Base-by-base conservation (phyloP, 2,329 filamentous ascomycete species). In the Aspergillus persii region DNA sequence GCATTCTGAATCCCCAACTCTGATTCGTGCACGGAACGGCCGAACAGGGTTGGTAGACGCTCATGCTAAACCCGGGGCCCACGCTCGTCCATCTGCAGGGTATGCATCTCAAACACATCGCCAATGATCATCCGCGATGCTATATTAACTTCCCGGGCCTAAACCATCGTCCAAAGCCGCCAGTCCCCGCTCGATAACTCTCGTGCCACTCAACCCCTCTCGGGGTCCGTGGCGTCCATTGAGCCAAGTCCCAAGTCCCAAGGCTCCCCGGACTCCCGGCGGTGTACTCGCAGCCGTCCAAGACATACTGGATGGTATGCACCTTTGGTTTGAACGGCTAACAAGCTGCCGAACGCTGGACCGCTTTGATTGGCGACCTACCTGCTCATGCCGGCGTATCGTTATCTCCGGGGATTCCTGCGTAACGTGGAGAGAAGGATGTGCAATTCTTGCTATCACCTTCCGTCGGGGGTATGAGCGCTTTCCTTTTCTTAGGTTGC, bases 181-280 rank as follows among this genome's bases (percentile, higher is more conserved):
- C 36, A 9, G 12, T 9, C 15, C 33, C 36, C 23, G 26, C 33
- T 46, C 39, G 9, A 27, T 31, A 15, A 18, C 27, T 30, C 29
- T 48, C 18, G 49, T 4, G 26, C 11, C 52, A 47, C 11, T 33
- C 47, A 39, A 30, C 27, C 36, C 47, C 46, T 51, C 54, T 51
- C 31, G 47, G 26, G 41, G 36, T 46, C 47, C 48, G 46, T 57
- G 23, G 50, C 23, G 51, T 58, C 27, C 39, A 44, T 59, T 58
- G 30, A 50, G 59, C 56, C 50, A 61, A 59, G 57, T 12, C 33
- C 56, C 50, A 61, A 59, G 57, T 12, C 33, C 49, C 36, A 53
- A 11, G 31, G 18, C 31, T 54, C 12, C 26, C 23, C 59, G 59
- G 59, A 61, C 59, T 51, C 36, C 59, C 59, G 57, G 56, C 59